Conservation (phyloP, 2,329 filamentous ascomycete genomes). For the Claviceps sp. region DNA sequence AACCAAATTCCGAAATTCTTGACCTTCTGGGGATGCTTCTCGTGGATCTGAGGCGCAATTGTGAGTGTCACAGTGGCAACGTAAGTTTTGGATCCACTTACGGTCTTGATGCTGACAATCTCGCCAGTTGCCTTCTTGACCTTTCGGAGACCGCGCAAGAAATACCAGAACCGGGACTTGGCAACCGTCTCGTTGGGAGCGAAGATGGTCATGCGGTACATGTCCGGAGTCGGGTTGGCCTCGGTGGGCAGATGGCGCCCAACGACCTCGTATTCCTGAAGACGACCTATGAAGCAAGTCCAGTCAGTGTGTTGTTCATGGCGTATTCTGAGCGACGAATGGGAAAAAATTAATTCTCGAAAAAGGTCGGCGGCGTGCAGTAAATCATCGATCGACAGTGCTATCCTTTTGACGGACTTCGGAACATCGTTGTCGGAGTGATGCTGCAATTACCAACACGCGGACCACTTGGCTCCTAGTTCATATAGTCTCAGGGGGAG, state of each 20-base stretch:
- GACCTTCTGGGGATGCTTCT: conserved; percentile 99
- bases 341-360: too few relatives aligned
- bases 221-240: conserved; percentile 89
- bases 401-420: too few relatives aligned
- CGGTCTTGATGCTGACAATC: conserved; percentile 94
- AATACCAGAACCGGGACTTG: conserved; percentile 99
- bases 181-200: conserved; percentile 95
- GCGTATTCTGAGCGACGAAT: background rate
- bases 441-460: background rate
- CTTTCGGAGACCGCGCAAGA: conserved; percentile 97
- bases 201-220: conserved; percentile 99
- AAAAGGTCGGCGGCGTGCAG: background rate
- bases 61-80: conserved; percentile 4
- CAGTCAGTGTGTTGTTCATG: background rate
- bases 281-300: conserved; percentile 58
- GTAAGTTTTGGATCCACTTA: conserved; percentile 27
- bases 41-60: conserved; percentile 55
- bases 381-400: background rate
- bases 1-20: conserved; percentile 99
- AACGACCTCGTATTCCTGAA: conserved; percentile 99
- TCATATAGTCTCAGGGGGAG: background rate
- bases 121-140: conserved; percentile 99
- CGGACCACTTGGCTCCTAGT: background rate
- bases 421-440: background rate
- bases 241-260: conserved; percentile 98